These are phyloP conservation scores for Pharnaceum exiguum DNA, from an alignment of 148 eudicot species.

Conservation along the genomic window DNA sequence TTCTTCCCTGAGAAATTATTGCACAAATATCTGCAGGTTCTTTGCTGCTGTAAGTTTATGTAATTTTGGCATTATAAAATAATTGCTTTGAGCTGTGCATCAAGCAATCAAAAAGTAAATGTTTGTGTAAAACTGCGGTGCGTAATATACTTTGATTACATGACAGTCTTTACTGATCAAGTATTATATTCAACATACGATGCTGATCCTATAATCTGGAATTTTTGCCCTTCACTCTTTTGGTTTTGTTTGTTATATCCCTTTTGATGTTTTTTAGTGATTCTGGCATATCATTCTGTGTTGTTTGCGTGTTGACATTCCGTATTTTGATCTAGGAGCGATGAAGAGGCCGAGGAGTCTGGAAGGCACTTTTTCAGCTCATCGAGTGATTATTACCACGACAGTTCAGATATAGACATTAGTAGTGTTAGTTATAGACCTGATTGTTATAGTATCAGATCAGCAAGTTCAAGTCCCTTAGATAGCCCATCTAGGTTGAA, in stretches of 20 bases:
- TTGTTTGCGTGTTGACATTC: not conserved
- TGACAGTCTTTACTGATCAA: too few relatives aligned
- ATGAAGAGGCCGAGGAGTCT: conserved; percentile 69
- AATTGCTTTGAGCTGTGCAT: not conserved
- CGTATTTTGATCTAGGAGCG: conserved; percentile 53
- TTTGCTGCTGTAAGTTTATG: not conserved
- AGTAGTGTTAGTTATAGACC: conserved; percentile 72
- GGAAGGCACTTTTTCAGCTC: conserved; percentile 50
- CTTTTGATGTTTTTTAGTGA: not conserved
- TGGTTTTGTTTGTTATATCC: not conserved
- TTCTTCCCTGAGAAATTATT: not conserved
- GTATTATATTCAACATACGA: too few relatives aligned
- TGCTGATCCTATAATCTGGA: not conserved
- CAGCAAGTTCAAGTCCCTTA: conserved; percentile 73
- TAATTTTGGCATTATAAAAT: not conserved
- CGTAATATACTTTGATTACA: too few relatives aligned
- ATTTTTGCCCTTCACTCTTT: not conserved
- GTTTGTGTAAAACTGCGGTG: too few relatives aligned
- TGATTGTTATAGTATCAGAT: conserved; percentile 53
- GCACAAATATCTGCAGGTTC: not conserved
- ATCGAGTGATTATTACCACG: conserved; percentile 46
- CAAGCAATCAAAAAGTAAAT: not conserved
- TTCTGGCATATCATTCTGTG: not conserved
- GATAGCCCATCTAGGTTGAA: conserved; percentile 90
- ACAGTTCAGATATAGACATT: conserved; percentile 65